A percentile compares a stretch with the other conserved stretches of the same genome.
These are phyloP conservation scores for Trichoderma reesei DNA, from an alignment of 495 filamentous ascomycete genomes.

Conservation along the genomic window DNA sequence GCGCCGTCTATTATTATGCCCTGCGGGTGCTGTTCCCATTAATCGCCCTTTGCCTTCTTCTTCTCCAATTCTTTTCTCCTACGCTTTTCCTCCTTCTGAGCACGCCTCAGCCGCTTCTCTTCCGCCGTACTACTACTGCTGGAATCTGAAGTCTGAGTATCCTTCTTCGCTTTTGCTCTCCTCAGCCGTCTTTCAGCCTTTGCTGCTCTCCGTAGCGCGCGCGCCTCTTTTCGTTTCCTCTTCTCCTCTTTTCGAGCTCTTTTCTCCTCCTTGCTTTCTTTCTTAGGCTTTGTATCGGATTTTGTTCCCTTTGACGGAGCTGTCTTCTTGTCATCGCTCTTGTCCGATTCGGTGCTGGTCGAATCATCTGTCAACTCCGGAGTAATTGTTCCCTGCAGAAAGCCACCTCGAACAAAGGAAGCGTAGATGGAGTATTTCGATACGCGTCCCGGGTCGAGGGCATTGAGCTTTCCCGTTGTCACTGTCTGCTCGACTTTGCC, in stretches of 20 bases:
- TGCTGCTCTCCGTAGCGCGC: slow-evolving; percentile 10
- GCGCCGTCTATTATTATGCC: background rate
- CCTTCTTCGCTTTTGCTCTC: slow-evolving; percentile 19
- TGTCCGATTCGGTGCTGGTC: slow-evolving; percentile 14
- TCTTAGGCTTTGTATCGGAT: slow-evolving; percentile 8
- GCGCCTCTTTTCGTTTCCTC: slow-evolving; percentile 19
- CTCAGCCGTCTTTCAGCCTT: slow-evolving; percentile 11
- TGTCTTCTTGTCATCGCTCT: slow-evolving; percentile 12
- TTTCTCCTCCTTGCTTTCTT: slow-evolving; percentile 32
- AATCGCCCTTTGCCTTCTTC: background rate
- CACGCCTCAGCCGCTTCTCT: slow-evolving; percentile 34
- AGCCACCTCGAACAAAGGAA: slow-evolving; percentile 68
- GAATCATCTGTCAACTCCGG: slow-evolving; percentile 18
- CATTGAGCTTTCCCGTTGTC: slow-evolving; percentile 41
- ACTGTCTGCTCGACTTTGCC: slow-evolving; percentile 40
- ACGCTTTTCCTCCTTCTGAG: slow-evolving; percentile 34
- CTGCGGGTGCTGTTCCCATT: background rate
- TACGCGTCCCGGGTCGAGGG: slow-evolving; percentile 30
- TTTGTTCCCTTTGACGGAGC: background rate
- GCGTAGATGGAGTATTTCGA: slow-evolving; percentile 56
- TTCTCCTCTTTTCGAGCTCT: slow-evolving; percentile 27
- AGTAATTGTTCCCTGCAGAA: slow-evolving; percentile 56
- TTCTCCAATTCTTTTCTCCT: slow-evolving; percentile 14
- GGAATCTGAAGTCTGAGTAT: background rate
- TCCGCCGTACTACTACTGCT: slow-evolving; percentile 20